Conservation (phyloP, 1,284 basidiomycete genomes). For the Austropuccinia psidii region DNA sequence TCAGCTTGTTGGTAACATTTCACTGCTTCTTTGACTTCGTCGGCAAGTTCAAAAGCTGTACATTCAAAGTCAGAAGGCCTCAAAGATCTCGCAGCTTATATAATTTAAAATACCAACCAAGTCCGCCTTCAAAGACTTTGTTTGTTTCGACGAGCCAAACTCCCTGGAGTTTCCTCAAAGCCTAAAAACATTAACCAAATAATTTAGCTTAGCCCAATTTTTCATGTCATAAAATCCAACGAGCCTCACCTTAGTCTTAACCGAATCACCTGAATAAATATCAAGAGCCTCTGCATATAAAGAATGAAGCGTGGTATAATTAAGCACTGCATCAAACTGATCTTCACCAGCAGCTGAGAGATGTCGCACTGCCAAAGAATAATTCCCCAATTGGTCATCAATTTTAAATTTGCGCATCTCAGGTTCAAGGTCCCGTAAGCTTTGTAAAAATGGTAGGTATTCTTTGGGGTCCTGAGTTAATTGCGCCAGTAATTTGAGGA, state of each 20-base stretch:
- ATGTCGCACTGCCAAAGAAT: constrained; percentile 67
- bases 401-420: constrained; percentile 83
- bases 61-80: constrained; percentile 1
- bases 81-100: not conserved
- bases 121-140: constrained; percentile 73
- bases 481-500: not conserved
- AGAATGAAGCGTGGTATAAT: constrained; percentile 70
- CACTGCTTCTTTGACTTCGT: constrained; percentile 63
- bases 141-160: constrained; percentile 57
- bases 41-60: constrained; percentile 65
- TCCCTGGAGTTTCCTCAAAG: constrained; percentile 13
- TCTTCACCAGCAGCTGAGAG: constrained; percentile 63
- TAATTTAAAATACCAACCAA: constrained; percentile 52
- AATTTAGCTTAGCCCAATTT: not conserved
- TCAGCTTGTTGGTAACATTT: constrained; percentile 74
- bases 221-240: too few relatives aligned
- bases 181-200: constrained; percentile 1
- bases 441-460: constrained; percentile 91
- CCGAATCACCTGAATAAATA: constrained; percentile 62
- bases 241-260: constrained; percentile 56
- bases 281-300: constrained; percentile 66
- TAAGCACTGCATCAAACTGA: constrained; percentile 68
- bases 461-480: constrained; percentile 78
- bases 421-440: constrained; percentile 69
- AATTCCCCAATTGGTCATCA: constrained; percentile 79